Evolutionary conservation across 164 flowering plant species (phyloP).

Genomic region (Tetracentron sinense): DNA sequence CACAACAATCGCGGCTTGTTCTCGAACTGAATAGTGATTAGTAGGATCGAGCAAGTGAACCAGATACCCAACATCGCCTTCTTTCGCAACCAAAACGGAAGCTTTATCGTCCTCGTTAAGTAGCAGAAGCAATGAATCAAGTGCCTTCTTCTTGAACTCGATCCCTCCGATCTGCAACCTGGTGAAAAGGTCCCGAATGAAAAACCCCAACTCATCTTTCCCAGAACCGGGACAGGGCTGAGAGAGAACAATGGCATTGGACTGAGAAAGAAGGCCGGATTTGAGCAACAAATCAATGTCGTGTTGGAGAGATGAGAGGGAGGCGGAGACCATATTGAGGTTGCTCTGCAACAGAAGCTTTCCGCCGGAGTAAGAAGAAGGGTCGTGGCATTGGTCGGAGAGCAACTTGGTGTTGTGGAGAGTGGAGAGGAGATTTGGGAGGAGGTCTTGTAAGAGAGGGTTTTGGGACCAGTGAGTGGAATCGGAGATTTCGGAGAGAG

Average conservation of each 20-base stretch:
- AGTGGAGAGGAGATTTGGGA: slow-evolving; percentile 50
- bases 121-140: slow-evolving; percentile 62
- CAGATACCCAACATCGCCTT: slow-evolving; percentile 56
- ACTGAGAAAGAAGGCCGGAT: slow-evolving; percentile 65
- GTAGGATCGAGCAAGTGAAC: slow-evolving; percentile 50
- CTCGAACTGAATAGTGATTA: slow-evolving; percentile 36
- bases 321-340: slow-evolving; percentile 63
- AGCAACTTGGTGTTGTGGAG: slow-evolving; percentile 48
- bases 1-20: slow-evolving; percentile 48
- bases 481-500: slow-evolving; percentile 36
- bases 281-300: slow-evolving; percentile 65
- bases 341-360: slow-evolving; percentile 81
- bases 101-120: slow-evolving; percentile 46
- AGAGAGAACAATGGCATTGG: slow-evolving; percentile 69
- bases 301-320: slow-evolving; percentile 45
- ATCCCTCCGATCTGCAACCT: slow-evolving; percentile 73
- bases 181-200: slow-evolving; percentile 60
- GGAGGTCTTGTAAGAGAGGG: slow-evolving; percentile 49
- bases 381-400: slow-evolving; percentile 37
- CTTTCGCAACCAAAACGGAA: slow-evolving; percentile 43
- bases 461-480: slow-evolving; percentile 48
- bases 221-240: slow-evolving; percentile 48
- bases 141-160: slow-evolving; percentile 70
- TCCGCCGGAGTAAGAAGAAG: slow-evolving; percentile 40
- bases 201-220: slow-evolving; percentile 52